A percentile compares a stretch with the other conserved stretches of the same genome.
These are phyloP conservation scores for Sugiyamaella smithiae DNA, from an alignment of 805 yeast species.

Conservation along the genomic window DNA sequence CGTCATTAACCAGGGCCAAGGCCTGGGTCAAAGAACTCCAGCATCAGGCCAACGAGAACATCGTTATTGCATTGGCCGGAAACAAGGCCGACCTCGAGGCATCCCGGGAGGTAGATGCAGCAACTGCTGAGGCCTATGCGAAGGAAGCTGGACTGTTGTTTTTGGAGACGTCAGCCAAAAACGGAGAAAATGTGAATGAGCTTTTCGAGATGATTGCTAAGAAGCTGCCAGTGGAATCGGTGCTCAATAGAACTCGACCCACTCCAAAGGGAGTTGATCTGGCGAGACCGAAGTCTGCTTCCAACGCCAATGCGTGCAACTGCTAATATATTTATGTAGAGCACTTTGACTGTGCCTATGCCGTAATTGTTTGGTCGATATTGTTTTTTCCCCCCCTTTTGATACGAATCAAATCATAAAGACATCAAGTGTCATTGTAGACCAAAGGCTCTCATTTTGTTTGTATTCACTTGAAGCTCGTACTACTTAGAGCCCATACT, in stretches of 20 bases:
- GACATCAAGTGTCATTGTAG: no score
- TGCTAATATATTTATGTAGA: constrained; percentile 29
- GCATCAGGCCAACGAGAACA: constrained; percentile 69
- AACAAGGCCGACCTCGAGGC: constrained; percentile 70
- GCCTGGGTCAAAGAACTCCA: constrained; percentile 91
- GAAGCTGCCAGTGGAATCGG: constrained; percentile 45
- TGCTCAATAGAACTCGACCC: constrained; percentile 20
- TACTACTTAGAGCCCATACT: no score
- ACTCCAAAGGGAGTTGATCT: constrained; percentile 36
- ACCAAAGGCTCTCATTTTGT: no score
- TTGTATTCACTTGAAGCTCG: no score
- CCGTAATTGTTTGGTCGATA: no score
- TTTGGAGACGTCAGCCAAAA: constrained; percentile 66
- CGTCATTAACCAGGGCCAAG: constrained; percentile 72
- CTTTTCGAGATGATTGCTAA: constrained; percentile 47
- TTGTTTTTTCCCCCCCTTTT: no score
- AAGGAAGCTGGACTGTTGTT: constrained; percentile 50
- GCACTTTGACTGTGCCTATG: neutral
- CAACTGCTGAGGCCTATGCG: constrained; percentile 48
- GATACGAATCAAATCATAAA: no score
- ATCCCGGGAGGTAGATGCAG: constrained; percentile 45
- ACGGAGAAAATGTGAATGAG: constrained; percentile 57
- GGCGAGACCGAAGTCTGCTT: constrained; percentile 25
- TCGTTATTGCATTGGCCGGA: constrained; percentile 84
- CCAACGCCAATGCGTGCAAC: constrained; percentile 32